Evolutionary conservation across 2,329 filamentous ascomycete genomes (phyloP).

Genomic region (Canariomyces notabilis): DNA sequence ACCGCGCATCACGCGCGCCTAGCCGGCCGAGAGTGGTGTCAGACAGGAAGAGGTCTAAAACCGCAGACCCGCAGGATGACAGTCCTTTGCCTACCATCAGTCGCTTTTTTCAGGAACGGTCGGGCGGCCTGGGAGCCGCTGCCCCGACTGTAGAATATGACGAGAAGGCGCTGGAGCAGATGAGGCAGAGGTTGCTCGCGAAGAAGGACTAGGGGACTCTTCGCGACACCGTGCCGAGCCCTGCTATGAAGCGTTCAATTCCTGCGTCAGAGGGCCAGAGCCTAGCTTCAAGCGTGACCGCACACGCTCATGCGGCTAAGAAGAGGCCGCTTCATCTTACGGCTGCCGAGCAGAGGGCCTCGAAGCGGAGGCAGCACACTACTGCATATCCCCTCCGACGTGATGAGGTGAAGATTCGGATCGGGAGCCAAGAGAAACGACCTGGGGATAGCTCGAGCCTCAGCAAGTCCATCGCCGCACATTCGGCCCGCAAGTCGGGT

Average conservation of each 20-base stretch:
- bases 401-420: slow-evolving; percentile 29
- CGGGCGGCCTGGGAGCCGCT: neutral
- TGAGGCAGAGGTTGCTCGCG: slow-evolving; percentile 19
- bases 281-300: neutral
- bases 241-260: slow-evolving; percentile 13
- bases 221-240: slow-evolving; percentile 12
- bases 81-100: slow-evolving; percentile 13
- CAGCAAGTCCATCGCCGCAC: neutral
- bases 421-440: slow-evolving; percentile 33
- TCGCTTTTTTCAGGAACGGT: slow-evolving; percentile 15
- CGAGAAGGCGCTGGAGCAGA: slow-evolving; percentile 14
- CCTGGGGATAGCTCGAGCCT: slow-evolving; percentile 18
- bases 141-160: slow-evolving; percentile 6
- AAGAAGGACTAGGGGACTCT: slow-evolving; percentile 16
- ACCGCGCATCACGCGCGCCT: slow-evolving; percentile 1
- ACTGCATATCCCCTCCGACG: slow-evolving; percentile 1
- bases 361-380: slow-evolving; percentile 2
- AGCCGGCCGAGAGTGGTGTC: neutral
- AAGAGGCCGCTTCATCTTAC: slow-evolving; percentile 10
- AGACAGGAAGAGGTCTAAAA: slow-evolving; percentile 1
- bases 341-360: neutral
- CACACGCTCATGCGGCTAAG: neutral
- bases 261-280: neutral
- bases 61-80: neutral
- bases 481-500: neutral